Percentiles rank a stretch among this genome's conserved stretches.
phyloP scores from a whole-genome alignment of 176 grass and related monocot genomes.

The Hsuehochloa calcarea region DNA sequence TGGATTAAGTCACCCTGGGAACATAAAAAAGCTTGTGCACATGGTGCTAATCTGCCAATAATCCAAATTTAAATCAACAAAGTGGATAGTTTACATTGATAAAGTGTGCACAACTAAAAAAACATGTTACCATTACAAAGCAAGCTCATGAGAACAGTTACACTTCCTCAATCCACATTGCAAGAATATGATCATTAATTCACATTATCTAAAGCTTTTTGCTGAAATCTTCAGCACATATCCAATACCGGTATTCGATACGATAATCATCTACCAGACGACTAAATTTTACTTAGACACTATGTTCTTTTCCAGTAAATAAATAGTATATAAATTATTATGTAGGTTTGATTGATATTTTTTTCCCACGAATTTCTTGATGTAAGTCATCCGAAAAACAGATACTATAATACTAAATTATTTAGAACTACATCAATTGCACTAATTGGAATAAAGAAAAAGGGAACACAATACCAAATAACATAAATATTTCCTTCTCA shows the following conservation, averaged over 20 bases:
- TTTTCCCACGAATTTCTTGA: neutral
- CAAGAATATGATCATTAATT: constrained; percentile 5
- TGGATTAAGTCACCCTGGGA: constrained; percentile 38
- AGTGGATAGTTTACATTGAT: constrained; percentile 21
- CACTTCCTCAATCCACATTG: neutral
- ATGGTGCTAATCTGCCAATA: constrained; percentile 59
- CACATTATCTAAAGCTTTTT: constrained; percentile 3
- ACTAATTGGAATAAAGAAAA: neutral
- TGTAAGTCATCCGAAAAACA: neutral
- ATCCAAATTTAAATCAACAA: constrained; percentile 59
- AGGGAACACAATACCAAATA: neutral
- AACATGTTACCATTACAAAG: neutral
- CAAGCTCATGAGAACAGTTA: neutral
- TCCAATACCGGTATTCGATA: neutral
- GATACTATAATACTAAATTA: neutral
- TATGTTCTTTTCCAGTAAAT: neutral
- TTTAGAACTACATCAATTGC: neutral
- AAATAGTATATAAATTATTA: neutral
- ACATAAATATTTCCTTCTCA: constrained; percentile 40
- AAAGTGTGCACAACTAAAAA: constrained; percentile 22
- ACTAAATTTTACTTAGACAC: neutral
- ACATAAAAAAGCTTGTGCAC: constrained; percentile 49
- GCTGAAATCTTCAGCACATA: neutral
- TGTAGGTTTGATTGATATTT: neutral
- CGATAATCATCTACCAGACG: neutral